phyloP scores from a whole-genome alignment of 2,329 filamentous ascomycete genomes.

The Tolypocladium amazonense region DNA sequence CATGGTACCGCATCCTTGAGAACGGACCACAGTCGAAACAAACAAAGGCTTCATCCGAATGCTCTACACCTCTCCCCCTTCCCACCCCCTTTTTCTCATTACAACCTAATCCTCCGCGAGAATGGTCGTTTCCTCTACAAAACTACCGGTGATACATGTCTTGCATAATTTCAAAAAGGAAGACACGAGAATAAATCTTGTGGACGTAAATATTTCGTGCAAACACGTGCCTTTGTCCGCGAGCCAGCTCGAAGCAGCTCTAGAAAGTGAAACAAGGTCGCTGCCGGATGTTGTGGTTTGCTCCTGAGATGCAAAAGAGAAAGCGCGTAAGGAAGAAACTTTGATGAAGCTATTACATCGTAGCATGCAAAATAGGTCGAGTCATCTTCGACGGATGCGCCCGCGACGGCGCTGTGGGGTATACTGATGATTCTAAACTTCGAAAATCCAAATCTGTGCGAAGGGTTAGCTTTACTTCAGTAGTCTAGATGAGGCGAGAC shows the following conservation, averaged over 20 bases:
- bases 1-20: not conserved
- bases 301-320: not conserved
- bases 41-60: not conserved
- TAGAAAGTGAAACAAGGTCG: not conserved
- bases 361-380: slow-evolving; percentile 6
- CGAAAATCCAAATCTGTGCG: slow-evolving; percentile 37
- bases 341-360: slow-evolving; percentile 7
- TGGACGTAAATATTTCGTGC: not conserved
- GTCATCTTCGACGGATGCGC: not conserved
- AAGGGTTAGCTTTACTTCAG: slow-evolving; percentile 12
- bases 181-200: not conserved
- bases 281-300: not conserved
- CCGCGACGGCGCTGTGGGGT: slow-evolving; percentile 11
- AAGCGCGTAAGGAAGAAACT: not conserved
- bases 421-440: slow-evolving; percentile 19
- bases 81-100: not conserved
- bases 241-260: not conserved
- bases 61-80: not conserved
- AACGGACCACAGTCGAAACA: not conserved
- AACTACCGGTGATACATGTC: not conserved
- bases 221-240: not conserved
- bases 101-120: not conserved
- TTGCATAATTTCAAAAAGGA: not conserved
- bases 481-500: not conserved
- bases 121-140: not conserved